Evolutionary conservation across 116 monocot species (phyloP).

Genomic region (Iris pallida): DNA sequence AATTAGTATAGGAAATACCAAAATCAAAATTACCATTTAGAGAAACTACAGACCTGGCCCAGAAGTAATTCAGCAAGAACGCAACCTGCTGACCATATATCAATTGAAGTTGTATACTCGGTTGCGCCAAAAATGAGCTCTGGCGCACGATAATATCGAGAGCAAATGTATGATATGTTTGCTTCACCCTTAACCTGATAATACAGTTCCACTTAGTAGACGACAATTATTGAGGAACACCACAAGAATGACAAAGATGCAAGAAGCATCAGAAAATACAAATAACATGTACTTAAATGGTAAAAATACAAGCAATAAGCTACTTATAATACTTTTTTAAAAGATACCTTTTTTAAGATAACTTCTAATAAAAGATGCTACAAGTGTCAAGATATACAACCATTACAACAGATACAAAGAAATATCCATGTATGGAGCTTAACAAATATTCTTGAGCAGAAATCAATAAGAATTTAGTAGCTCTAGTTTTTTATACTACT

Average conservation of each 20-base stretch:
- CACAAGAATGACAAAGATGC: no score
- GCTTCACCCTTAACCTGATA: slow-evolving; percentile 75
- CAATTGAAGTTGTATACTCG: slow-evolving; percentile 80
- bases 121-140: slow-evolving; percentile 92
- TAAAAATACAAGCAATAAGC: no score
- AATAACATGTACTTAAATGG: no score
- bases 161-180: slow-evolving; percentile 88
- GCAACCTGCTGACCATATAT: slow-evolving; percentile 92
- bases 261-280: neutral
- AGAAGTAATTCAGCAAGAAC: slow-evolving; percentile 84
- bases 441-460: no score
- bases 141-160: slow-evolving; percentile 86
- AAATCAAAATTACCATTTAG: neutral
- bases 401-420: no score
- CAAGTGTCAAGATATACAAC: no score
- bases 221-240: neutral
- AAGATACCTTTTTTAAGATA: no score
- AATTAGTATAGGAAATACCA: neutral
- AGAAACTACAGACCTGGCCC: slow-evolving; percentile 46
- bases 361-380: no score
- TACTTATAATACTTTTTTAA: no score
- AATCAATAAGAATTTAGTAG: no score
- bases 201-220: neutral
- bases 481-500: no score
- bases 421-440: no score